Evolutionary conservation across 129 eudicot genomes (phyloP).

Genomic region (Helianthus annuus): DNA sequence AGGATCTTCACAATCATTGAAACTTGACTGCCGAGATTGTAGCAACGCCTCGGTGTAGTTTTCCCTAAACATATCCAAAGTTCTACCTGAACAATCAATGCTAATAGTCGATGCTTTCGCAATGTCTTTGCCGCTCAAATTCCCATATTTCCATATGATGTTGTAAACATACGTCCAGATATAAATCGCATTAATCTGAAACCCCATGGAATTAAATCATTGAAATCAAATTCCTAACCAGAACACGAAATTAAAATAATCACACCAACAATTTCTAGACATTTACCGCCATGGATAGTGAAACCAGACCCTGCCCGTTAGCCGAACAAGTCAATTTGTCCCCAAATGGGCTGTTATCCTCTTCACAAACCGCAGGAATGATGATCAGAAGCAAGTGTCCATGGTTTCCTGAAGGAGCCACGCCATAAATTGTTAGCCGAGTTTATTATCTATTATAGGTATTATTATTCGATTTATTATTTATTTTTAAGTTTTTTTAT

Average conservation of each 20-base stretch:
- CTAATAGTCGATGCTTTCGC: slow-evolving; percentile 34
- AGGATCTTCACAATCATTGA: slow-evolving; percentile 35
- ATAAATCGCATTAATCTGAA: slow-evolving; percentile 52
- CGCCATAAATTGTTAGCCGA: neutral
- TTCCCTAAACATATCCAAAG: slow-evolving; percentile 34
- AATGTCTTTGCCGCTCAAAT: slow-evolving; percentile 22
- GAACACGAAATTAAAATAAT: neutral
- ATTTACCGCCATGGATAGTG: slow-evolving; percentile 69
- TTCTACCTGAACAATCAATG: slow-evolving; percentile 36
- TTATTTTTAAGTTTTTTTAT: no score
- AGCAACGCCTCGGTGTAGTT: slow-evolving; percentile 37
- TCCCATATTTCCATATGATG: slow-evolving; percentile 54
- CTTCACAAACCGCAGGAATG: slow-evolving; percentile 66
- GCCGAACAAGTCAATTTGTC: slow-evolving; percentile 45
- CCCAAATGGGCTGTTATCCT: slow-evolving; percentile 66
- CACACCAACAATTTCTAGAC: neutral
- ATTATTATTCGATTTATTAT: no score
- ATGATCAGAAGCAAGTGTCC: slow-evolving; percentile 64
- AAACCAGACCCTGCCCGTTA: slow-evolving; percentile 54
- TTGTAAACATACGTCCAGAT: slow-evolving; percentile 60
- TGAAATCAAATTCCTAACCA: neutral
- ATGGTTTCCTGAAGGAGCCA: slow-evolving; percentile 41
- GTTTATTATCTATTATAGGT: no score
- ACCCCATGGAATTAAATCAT: slow-evolving; percentile 6
- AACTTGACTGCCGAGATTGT: slow-evolving; percentile 27